Evolutionary conservation across 768 basidiomycete species (phyloP).

Genomic region (Suillus placidus): DNA sequence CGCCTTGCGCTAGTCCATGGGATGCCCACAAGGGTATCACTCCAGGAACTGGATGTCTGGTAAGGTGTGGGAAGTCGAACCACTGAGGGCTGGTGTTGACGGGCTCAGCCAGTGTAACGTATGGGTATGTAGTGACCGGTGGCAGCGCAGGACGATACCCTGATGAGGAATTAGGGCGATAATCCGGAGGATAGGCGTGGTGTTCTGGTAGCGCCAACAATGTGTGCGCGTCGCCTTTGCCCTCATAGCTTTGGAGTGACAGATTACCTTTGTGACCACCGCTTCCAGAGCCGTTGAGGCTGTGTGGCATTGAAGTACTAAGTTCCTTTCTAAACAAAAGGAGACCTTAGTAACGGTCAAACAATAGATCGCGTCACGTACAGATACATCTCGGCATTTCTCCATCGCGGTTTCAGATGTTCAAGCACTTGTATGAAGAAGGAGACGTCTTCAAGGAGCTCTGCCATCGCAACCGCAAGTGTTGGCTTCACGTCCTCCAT

Average conservation of each 20-base stretch:
- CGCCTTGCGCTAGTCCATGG: background rate
- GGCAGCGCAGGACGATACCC: constrained; percentile 18
- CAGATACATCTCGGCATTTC: constrained; percentile 36
- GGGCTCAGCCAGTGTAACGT: constrained; percentile 17
- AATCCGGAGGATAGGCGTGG: constrained; percentile 15
- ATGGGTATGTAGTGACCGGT: constrained; percentile 17
- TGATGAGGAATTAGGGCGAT: constrained; percentile 15
- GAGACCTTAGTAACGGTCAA: constrained; percentile 39
- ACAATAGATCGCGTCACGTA: constrained; percentile 28
- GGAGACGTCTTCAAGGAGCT: constrained; percentile 31
- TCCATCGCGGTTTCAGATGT: constrained; percentile 32
- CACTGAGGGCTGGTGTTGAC: constrained; percentile 23
- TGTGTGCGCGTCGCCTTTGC: constrained; percentile 14
- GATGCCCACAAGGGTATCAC: constrained; percentile 18
- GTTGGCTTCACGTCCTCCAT: constrained; percentile 36
- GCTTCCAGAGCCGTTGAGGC: constrained; percentile 26
- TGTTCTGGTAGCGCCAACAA: constrained; percentile 19
- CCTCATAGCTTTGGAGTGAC: background rate
- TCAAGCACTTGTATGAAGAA: constrained; percentile 34
- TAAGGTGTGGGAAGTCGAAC: constrained; percentile 30
- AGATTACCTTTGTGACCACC: constrained; percentile 17
- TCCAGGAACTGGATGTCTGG: constrained; percentile 30
- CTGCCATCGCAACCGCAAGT: constrained; percentile 30
- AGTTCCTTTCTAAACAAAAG: constrained; percentile 27
- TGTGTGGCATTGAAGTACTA: constrained; percentile 30